phyloP scores from a whole-genome alignment of 1,139 yeast species.

The Williopsis jadinii region DNA sequence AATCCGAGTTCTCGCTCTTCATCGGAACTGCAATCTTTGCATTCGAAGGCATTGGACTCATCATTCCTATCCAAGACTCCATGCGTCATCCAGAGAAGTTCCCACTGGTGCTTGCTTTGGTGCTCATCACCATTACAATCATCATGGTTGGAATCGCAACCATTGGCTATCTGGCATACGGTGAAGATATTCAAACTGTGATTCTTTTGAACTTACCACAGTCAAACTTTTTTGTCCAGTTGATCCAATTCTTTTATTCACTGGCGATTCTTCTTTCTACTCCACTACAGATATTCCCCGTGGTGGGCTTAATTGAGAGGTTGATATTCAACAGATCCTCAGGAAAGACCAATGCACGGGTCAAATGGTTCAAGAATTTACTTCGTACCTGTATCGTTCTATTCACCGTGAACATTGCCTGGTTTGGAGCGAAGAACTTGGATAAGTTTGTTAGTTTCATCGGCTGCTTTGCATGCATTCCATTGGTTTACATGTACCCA shows the following conservation, averaged over 20 bases:
- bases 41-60: slow-evolving; percentile 74
- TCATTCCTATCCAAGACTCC: slow-evolving; percentile 70
- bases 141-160: slow-evolving; percentile 58
- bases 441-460: slow-evolving; percentile 71
- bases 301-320: slow-evolving; percentile 63
- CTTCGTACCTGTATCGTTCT: slow-evolving; percentile 48
- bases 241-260: slow-evolving; percentile 62
- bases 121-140: slow-evolving; percentile 51
- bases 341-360: slow-evolving; percentile 44
- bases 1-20: slow-evolving; percentile 62
- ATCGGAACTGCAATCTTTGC: slow-evolving; percentile 80
- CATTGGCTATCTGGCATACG: slow-evolving; percentile 65
- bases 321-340: slow-evolving; percentile 44
- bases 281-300: slow-evolving; percentile 73
- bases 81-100: slow-evolving; percentile 70
- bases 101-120: slow-evolving; percentile 54
- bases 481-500: slow-evolving; percentile 77
- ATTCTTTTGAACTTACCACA: slow-evolving; percentile 69
- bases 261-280: slow-evolving; percentile 68
- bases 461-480: slow-evolving; percentile 79
- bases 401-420: slow-evolving; percentile 45
- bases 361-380: slow-evolving; percentile 64
- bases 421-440: slow-evolving; percentile 57
- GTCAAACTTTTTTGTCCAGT: slow-evolving; percentile 50
- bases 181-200: slow-evolving; percentile 59